Evolutionary conservation across 495 filamentous ascomycete species (phyloP), one percentile per base, ranked within the genome.

Genomic region (Aspergillus diversus): DNA sequence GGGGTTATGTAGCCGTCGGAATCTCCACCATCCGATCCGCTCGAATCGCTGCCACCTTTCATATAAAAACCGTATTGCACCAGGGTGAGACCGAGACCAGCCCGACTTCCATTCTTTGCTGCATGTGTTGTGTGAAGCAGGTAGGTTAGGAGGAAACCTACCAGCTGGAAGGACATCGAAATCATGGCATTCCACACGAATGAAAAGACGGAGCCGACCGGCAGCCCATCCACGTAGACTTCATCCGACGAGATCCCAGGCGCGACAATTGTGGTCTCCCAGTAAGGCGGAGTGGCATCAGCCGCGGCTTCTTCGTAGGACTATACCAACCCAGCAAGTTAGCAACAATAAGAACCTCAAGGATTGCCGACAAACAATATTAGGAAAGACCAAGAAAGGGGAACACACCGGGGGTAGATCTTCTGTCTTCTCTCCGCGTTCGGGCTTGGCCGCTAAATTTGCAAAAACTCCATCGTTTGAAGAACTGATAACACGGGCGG

Each of bases 151-250:
- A 99, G 87, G 82, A 99, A 99, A 49, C 96, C 95, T 74, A 97
- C 91, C 60, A 97, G 83, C 69, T 95, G 91, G 83, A 99, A 97
- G n/a, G 92, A 95, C 89, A 96, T 92, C 54, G 91, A 94, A 67
- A 99, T 97, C 89, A 98, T 94, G 73, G 87, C 93, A 75, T 99
- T 99, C 96, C 96, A 99, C 62, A 97, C 80, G 70, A 99, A 99
- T 58, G 88, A 90, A 81, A 98, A 98, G 66, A 98, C 78, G 37
- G 93, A 96, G 70, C 95, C 95, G 63, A 99, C 96, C 4, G 96
- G 93, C 66, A 99, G 84, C 66, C 95, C 96, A 72, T 99, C 94
- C 47, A 98, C 89, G 73, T 92, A 99, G 53, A 99, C 95, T 75
- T 98, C 95, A 69, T 98, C 93, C 34, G 84, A 83, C 3, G 89